Evolutionary conservation across 2,329 filamentous ascomycete species (phyloP), one percentile per base, ranked within the genome.

Genomic region (Arthrobotrys musiformis): DNA sequence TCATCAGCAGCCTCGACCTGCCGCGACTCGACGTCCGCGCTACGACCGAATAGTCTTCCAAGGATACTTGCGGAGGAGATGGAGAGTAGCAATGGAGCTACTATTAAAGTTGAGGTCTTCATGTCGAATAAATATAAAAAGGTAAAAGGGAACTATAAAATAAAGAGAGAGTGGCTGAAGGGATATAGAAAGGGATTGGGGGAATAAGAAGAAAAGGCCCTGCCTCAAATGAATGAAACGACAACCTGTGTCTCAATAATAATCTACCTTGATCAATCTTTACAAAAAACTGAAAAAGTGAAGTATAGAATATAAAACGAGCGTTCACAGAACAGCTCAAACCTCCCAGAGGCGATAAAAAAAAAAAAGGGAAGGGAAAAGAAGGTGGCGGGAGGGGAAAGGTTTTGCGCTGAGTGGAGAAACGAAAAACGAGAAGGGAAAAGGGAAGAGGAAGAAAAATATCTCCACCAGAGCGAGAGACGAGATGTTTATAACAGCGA

Each of bases 241-340:
- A 72, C 68, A 72, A 72, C 68, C 68, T 72, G 68, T 72, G 68
- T 64, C 68, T 46, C 17, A 52, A 30, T n/a, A 33, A 60, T 26
- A 48, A 37, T 37, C 19, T 50, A 50, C 48, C n/a, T 19, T 66
- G 19, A 37, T 19, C 40, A 42, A 42, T 15, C 40, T 42, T 42
- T 33, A 62, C 37, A 61, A 62, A 66, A 73, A 52, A 42, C 28
- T 8, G 22, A 30, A 17, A 30, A 67, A 30, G 69, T 50, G 52
- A 35, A 15, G 58, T 56, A 70, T 22, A 19, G 35, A 42, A 64
- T 26, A 66, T 50, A 58, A 30, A 76, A 76, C 48, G 72, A 76
- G 72, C 56, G 72, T 76, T 76, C 72, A 70, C 72, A 63, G 72
- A 76, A 76, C 72, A 54, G 54, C 72, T 76, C 72, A 64, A 64